Percentiles rank a stretch among this genome's conserved stretches.
Conservation (phyloP, 768 basidiomycete species). For the Mycena capillaripes region DNA sequence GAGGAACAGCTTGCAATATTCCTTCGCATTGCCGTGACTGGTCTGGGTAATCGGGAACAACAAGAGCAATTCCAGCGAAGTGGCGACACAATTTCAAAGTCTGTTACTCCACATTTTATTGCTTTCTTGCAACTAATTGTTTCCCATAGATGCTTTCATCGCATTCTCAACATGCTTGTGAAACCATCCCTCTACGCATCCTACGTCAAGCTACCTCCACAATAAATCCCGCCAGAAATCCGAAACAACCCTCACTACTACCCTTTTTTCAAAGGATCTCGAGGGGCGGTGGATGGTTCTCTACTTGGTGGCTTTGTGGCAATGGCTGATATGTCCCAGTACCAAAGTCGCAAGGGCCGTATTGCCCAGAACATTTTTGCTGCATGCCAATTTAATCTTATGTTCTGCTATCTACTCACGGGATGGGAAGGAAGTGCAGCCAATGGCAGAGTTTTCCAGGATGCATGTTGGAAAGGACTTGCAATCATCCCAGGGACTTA, state of each 20-base stretch:
- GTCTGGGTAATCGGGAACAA: slow-evolving; percentile 42
- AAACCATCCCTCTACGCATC: slow-evolving; percentile 25
- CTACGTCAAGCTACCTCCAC: slow-evolving; percentile 39
- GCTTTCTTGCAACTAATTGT: background rate
- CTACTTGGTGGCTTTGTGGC: slow-evolving; percentile 34
- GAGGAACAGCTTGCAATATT: slow-evolving; percentile 58
- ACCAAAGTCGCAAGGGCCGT: slow-evolving; percentile 38
- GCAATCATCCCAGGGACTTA: slow-evolving; percentile 37
- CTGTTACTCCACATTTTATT: background rate
- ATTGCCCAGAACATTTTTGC: slow-evolving; percentile 52
- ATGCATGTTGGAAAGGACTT: slow-evolving; percentile 38
- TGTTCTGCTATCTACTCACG: slow-evolving; percentile 47
- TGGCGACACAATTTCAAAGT: slow-evolving; percentile 55
- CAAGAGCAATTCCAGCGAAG: slow-evolving; percentile 54
- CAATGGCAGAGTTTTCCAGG: slow-evolving; percentile 45
- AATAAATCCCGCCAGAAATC: slow-evolving; percentile 38
- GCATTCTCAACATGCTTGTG: too few relatives aligned
- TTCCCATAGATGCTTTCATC: slow-evolving; percentile 34
- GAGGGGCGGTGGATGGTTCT: slow-evolving; percentile 47
- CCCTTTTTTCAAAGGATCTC: slow-evolving; percentile 44
- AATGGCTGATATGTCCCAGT: slow-evolving; percentile 21
- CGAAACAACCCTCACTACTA: slow-evolving; percentile 38
- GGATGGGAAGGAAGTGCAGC: slow-evolving; percentile 54
- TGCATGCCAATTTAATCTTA: slow-evolving; percentile 43
- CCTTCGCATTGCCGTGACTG: slow-evolving; percentile 46